Conservation (phyloP, 2,329 filamentous ascomycete species). For the Emergomyces pasteurianus region DNA sequence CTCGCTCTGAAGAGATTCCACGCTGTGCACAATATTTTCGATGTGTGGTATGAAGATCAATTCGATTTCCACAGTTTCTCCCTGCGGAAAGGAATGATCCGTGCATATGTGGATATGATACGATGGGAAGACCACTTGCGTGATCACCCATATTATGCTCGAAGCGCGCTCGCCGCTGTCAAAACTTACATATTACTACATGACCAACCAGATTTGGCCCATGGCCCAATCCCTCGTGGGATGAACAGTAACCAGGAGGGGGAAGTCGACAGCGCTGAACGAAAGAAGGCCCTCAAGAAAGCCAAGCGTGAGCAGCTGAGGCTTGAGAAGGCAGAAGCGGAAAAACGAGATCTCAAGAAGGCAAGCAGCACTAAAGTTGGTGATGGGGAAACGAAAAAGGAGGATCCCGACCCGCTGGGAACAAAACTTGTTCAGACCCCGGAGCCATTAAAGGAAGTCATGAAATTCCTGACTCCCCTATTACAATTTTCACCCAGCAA, state of each 20-base stretch:
- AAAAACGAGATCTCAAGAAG: conserved; percentile 79
- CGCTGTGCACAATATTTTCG: conserved; percentile 81
- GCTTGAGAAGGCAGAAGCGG: conserved; percentile 65
- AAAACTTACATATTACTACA: conserved; percentile 67
- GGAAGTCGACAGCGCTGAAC: conserved; percentile 47
- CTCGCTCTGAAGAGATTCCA: conserved; percentile 89
- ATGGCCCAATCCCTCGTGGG: conserved; percentile 48
- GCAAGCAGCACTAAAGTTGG: conserved; percentile 47
- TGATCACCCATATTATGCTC: conserved; percentile 84
- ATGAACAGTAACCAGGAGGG: conserved; percentile 40
- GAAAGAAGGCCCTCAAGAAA: conserved; percentile 83
- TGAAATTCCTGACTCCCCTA: conserved; percentile 73
- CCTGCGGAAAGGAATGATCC: conserved; percentile 87
- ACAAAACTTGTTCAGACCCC: conserved; percentile 66
- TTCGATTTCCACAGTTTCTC: conserved; percentile 99
- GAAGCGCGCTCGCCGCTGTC: conserved; percentile 70
- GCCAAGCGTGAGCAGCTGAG: conserved; percentile 68
- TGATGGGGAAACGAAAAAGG: conserved; percentile 59
- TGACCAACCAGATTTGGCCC: conserved; percentile 57
- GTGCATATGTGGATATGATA: conserved; percentile 92
- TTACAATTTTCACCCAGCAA: conserved; percentile 72
- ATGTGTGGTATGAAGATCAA: conserved; percentile 95
- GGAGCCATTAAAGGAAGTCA: conserved; percentile 72
- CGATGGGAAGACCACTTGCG: conserved; percentile 87
- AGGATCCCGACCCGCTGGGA: conserved; percentile 79